Evolutionary conservation across 306 rosid genomes (phyloP).

Genomic region (Ormosia emarginata): DNA sequence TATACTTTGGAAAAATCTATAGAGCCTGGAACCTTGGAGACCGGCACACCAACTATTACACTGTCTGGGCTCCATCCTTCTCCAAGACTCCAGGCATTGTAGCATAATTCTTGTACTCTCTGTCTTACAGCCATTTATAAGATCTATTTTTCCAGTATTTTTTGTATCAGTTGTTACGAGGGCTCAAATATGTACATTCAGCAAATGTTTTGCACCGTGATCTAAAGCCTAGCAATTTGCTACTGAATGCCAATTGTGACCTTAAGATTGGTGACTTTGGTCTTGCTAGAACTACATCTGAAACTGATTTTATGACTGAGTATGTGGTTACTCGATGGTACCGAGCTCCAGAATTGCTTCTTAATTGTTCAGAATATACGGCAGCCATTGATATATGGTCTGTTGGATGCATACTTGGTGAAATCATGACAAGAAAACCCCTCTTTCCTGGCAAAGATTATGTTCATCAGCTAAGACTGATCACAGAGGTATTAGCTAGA

Average conservation of each 20-base stretch:
- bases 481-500: conserved; percentile 65
- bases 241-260: conserved; percentile 92
- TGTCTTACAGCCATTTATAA: conserved; percentile 22
- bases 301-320: conserved; percentile 98
- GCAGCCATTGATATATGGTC: conserved; percentile 99
- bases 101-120: conserved; percentile 15
- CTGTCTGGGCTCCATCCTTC: not conserved
- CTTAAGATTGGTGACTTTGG: conserved; percentile 98
- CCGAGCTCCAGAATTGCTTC: conserved; percentile 93
- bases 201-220: conserved; percentile 96
- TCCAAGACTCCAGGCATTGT: not conserved
- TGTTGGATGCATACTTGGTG: conserved; percentile 96
- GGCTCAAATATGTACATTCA: conserved; percentile 90
- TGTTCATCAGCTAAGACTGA: conserved; percentile 91
- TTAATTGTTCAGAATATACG: conserved; percentile 91
- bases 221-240: conserved; percentile 92
- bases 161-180: conserved; percentile 90
- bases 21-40: not conserved
- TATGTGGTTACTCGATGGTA: conserved; percentile 98
- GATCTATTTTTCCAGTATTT: conserved; percentile 64
- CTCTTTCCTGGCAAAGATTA: conserved; percentile 94
- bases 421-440: conserved; percentile 80
- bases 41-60: not conserved
- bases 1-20: not conserved
- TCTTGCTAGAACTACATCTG: conserved; percentile 98